Evolutionary conservation across 1,284 basidiomycete genomes (phyloP).

Genomic region (Boletus sp.): DNA sequence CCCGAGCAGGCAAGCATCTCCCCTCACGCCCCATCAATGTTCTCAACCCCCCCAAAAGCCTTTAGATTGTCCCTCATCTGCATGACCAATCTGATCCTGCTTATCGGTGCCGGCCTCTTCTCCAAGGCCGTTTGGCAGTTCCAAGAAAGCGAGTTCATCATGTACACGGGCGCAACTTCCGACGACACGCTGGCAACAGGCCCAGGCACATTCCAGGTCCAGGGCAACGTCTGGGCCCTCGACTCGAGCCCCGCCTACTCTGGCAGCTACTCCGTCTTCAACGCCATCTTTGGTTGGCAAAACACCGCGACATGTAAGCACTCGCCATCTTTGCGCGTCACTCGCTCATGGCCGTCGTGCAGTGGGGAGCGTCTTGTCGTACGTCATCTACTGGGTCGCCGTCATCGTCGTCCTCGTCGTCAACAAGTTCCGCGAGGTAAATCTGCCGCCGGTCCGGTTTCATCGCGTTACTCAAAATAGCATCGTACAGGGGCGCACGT

Average conservation of each 20-base stretch:
- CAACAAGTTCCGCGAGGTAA: constrained; percentile 71
- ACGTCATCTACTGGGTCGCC: constrained; percentile 82
- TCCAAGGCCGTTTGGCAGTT: constrained; percentile 73
- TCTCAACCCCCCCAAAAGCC: constrained; percentile 42
- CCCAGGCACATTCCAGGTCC: constrained; percentile 80
- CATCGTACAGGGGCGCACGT: constrained; percentile 45
- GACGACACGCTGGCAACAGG: constrained; percentile 81
- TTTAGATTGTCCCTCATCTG: constrained; percentile 82
- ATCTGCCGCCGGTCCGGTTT: not conserved
- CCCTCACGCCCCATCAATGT: too few relatives aligned
- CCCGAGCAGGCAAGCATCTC: constrained; percentile 60
- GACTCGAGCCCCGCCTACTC: constrained; percentile 79
- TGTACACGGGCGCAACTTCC: constrained; percentile 72
- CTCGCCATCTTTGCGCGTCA: constrained; percentile 15
- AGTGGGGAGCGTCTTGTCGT: constrained; percentile 73
- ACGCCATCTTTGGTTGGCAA: constrained; percentile 76
- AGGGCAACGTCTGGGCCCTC: constrained; percentile 86
- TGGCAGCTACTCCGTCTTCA: constrained; percentile 76
- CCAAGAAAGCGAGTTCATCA: constrained; percentile 69
- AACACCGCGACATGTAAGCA: constrained; percentile 67
- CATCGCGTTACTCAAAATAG: not conserved
- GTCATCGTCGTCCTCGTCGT: constrained; percentile 65
- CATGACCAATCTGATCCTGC: constrained; percentile 88
- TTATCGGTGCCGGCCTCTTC: constrained; percentile 92
- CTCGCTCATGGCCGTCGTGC: not conserved